phyloP scores from a whole-genome alignment of 2,329 filamentous ascomycete species.

The Dactylellina haptotyla region DNA sequence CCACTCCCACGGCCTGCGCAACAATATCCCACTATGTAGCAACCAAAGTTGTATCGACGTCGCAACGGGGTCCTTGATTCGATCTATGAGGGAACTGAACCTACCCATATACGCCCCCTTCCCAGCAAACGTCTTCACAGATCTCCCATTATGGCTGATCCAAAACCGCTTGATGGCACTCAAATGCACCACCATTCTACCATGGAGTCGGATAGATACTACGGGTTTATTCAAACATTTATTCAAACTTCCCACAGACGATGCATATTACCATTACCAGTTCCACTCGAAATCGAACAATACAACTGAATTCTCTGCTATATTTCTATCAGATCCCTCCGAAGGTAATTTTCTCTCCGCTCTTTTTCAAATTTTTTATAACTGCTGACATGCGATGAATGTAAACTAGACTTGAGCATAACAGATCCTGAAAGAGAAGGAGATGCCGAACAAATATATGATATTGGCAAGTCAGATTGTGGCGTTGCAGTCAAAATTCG shows the following conservation, averaged over 20 bases:
- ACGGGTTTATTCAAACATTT: constrained; percentile 16
- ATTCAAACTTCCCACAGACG: constrained; percentile 20
- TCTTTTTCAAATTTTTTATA: not conserved
- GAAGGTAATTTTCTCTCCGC: constrained; percentile 19
- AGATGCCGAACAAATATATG: not conserved
- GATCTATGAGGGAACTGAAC: constrained; percentile 20
- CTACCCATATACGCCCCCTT: constrained; percentile 15
- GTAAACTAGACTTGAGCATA: constrained; percentile 6
- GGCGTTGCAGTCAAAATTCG: constrained; percentile 7
- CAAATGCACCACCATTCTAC: constrained; percentile 17
- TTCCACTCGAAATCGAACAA: not conserved
- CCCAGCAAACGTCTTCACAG: not conserved
- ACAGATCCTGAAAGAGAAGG: constrained; percentile 4
- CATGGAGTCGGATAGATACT: constrained; percentile 23
- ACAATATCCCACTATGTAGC: not conserved
- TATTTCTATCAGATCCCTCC: constrained; percentile 13
- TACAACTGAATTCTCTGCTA: constrained; percentile 16
- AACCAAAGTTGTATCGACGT: constrained; percentile 10
- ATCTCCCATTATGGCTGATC: constrained; percentile 18
- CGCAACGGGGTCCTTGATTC: constrained; percentile 11
- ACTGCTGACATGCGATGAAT: not conserved
- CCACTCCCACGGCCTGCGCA: not conserved
- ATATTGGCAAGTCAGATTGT: constrained; percentile 26
- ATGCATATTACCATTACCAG: constrained; percentile 24
- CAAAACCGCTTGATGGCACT: constrained; percentile 8